phyloP scores from a whole-genome alignment of 495 filamentous ascomycete genomes.

The Xylaria castorea region DNA sequence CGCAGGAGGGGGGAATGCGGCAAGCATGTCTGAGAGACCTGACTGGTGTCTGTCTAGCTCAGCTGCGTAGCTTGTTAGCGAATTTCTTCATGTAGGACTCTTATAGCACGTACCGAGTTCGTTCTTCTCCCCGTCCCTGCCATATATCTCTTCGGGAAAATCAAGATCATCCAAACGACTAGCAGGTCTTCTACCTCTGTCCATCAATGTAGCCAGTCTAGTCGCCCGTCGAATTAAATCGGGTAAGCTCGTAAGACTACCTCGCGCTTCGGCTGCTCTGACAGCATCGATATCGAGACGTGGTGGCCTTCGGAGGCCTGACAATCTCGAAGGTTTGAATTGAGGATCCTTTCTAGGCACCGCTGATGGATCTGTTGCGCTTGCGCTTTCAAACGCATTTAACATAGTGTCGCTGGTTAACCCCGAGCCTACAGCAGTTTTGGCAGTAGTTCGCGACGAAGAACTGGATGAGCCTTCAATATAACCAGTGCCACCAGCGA shows the following conservation, averaged over 20 bases:
- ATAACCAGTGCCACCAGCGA: slow-evolving; percentile 51
- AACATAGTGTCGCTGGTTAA: slow-evolving; percentile 51
- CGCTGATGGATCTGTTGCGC: slow-evolving; percentile 47
- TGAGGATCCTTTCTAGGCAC: slow-evolving; percentile 42
- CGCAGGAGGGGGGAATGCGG: slow-evolving; percentile 85
- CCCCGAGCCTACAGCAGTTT: slow-evolving; percentile 35
- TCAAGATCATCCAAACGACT: slow-evolving; percentile 67
- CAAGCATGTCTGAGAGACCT: slow-evolving; percentile 84
- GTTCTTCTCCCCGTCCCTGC: slow-evolving; percentile 47
- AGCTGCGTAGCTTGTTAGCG: slow-evolving; percentile 47
- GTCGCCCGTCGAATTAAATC: slow-evolving; percentile 92
- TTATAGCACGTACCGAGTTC: slow-evolving; percentile 42
- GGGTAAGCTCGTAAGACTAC: slow-evolving; percentile 87
- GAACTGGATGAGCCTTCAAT: slow-evolving; percentile 52
- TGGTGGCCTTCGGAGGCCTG: slow-evolving; percentile 70
- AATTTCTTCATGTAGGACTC: neutral
- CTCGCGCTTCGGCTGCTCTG: slow-evolving; percentile 77
- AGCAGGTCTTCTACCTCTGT: slow-evolving; percentile 79
- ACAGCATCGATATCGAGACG: slow-evolving; percentile 81
- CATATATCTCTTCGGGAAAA: slow-evolving; percentile 46
- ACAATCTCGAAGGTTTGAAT: slow-evolving; percentile 51
- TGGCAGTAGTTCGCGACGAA: slow-evolving; percentile 38
- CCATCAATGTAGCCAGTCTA: slow-evolving; percentile 83
- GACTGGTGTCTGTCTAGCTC: slow-evolving; percentile 59
- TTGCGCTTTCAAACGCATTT: slow-evolving; percentile 52